A percentile compares a stretch with the other conserved stretches of the same genome.
phyloP scores from a whole-genome alignment of 2,329 filamentous ascomycete genomes.

The Aplosporella prunicola region DNA sequence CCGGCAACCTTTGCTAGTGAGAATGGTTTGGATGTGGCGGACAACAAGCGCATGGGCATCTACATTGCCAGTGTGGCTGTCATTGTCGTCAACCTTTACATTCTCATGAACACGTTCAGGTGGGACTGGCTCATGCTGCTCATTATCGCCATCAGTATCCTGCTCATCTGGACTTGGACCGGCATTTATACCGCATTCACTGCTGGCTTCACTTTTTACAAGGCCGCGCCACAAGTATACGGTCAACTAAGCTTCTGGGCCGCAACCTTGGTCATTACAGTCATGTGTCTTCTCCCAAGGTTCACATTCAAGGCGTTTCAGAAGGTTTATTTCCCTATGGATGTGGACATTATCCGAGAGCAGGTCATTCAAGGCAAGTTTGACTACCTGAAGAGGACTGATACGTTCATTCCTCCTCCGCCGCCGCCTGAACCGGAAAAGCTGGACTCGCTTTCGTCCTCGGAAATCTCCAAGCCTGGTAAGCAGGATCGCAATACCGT shows the following conservation, averaged over 20 bases:
- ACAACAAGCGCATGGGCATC: constrained; percentile 75
- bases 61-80: constrained; percentile 80
- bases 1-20: constrained; percentile 58
- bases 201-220: constrained; percentile 58
- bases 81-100: constrained; percentile 84
- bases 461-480: constrained; percentile 40
- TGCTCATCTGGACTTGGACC: constrained; percentile 94
- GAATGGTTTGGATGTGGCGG: constrained; percentile 67
- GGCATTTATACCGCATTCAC: constrained; percentile 67
- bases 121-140: constrained; percentile 96
- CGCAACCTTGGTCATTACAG: constrained; percentile 64
- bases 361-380: constrained; percentile 79
- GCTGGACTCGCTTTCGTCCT: constrained; percentile 48
- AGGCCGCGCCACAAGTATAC: constrained; percentile 70
- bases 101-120: constrained; percentile 90
- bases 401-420: constrained; percentile 39
- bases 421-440: constrained; percentile 21
- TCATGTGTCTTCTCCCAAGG: constrained; percentile 76
- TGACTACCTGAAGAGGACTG: constrained; percentile 55
- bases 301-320: constrained; percentile 81
- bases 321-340: constrained; percentile 87
- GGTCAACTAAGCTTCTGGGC: constrained; percentile 80
- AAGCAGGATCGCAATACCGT: constrained; percentile 42
- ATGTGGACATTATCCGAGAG: constrained; percentile 91
- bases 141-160: constrained; percentile 69